Percentiles rank a stretch among this genome's conserved stretches.
Conservation (phyloP, 805 yeast genomes). For the Ogataea pignaliae region DNA sequence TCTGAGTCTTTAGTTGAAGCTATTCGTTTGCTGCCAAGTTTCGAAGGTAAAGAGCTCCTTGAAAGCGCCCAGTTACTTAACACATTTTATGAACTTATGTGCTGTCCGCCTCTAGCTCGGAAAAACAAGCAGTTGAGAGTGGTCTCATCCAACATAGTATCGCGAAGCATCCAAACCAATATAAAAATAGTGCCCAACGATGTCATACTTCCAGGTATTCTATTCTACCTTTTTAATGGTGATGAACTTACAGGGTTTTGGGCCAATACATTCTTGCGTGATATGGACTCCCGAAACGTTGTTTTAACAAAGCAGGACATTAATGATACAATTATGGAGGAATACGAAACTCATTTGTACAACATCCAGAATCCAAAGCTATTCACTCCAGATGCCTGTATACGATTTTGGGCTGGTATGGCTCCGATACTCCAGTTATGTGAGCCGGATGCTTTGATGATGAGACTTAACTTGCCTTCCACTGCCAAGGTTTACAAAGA, state of each 20-base stretch:
- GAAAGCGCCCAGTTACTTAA: constrained; percentile 27
- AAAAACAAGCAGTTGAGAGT: constrained; percentile 31
- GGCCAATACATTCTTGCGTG: constrained; percentile 34
- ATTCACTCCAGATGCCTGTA: constrained; percentile 39
- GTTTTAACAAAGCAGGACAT: constrained; percentile 1
- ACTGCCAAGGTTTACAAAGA: constrained; percentile 19
- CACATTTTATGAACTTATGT: constrained; percentile 43
- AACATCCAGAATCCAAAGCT: constrained; percentile 48
- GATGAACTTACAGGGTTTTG: constrained; percentile 40
- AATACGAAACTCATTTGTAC: constrained; percentile 47
- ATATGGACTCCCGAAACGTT: constrained; percentile 14
- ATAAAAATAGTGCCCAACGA: constrained; percentile 3
- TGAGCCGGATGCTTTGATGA: constrained; percentile 32
- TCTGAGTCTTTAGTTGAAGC: constrained; percentile 13
- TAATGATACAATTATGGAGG: constrained; percentile 45
- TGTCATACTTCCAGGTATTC: constrained; percentile 42
- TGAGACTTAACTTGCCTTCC: constrained; percentile 23
- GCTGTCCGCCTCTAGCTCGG: constrained; percentile 49
- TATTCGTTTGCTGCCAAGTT: not conserved
- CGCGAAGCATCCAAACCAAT: too few species aligned
- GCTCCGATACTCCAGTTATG: constrained; percentile 33
- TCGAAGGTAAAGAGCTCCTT: too few species aligned
- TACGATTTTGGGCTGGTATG: constrained; percentile 45
- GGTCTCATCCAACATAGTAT: constrained; percentile 31
- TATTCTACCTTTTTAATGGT: constrained; percentile 56